Percentiles rank a stretch among this genome's conserved stretches.
These are phyloP conservation scores for Ceratocystis destructans DNA, from an alignment of 2,329 filamentous ascomycete genomes.

Conservation along the genomic window DNA sequence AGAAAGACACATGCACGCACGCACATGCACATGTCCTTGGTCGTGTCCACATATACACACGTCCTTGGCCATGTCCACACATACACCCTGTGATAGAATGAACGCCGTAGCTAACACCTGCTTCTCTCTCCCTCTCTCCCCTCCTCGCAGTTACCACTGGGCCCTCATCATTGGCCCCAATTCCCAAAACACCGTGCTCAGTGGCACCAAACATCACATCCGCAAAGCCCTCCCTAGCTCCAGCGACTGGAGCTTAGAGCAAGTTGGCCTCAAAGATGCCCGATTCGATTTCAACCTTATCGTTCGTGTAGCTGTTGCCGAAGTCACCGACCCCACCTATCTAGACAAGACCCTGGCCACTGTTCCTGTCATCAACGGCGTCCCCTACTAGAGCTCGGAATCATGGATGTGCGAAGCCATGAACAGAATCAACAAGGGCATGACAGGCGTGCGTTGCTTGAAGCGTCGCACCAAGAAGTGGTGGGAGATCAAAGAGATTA, in stretches of 20 bases:
- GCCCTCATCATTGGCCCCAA: constrained; percentile 12
- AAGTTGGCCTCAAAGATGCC: constrained; percentile 5
- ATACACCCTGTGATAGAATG: background rate
- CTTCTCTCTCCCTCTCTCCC: background rate
- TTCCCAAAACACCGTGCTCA: background rate
- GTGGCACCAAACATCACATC: constrained; percentile 12
- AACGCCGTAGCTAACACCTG: background rate
- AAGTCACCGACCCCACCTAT: constrained; percentile 9
- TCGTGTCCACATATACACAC: background rate
- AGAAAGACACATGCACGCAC: background rate
- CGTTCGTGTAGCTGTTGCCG: constrained; percentile 13
- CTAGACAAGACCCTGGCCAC: constrained; percentile 9
- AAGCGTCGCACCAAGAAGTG: constrained; percentile 12
- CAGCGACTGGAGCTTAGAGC: constrained; percentile 3
- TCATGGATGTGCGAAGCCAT: constrained; percentile 15
- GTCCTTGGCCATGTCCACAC: background rate
- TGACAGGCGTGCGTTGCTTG: constrained; percentile 8
- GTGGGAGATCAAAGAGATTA: constrained; percentile 15
- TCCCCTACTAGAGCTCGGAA: constrained; percentile 9
- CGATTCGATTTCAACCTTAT: constrained; percentile 13
- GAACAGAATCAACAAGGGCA: constrained; percentile 10
- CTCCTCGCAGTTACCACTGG: constrained; percentile 8
- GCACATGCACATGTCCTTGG: background rate
- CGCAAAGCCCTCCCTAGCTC: background rate
- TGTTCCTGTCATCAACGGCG: constrained; percentile 3